These are phyloP conservation scores for Monascus purpureus DNA, from an alignment of 495 filamentous ascomycete species.

Conservation along the genomic window DNA sequence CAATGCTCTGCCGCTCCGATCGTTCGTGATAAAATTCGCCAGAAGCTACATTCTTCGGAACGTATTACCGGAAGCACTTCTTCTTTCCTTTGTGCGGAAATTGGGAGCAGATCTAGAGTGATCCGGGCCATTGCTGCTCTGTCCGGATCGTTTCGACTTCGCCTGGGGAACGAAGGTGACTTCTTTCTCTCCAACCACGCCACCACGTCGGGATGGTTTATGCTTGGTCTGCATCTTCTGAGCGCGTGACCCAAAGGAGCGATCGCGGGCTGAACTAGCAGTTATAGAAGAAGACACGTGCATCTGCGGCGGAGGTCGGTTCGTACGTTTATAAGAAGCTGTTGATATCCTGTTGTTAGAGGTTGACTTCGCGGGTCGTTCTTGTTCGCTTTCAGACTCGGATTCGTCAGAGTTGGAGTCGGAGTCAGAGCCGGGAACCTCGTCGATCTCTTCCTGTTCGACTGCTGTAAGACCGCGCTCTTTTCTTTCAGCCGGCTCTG, in stretches of 20 bases:
- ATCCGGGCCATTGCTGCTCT: conserved; percentile 13
- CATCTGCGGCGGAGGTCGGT: conserved; percentile 44
- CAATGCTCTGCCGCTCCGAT: too few species aligned
- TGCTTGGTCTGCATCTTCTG: conserved; percentile 35
- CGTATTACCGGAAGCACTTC: conserved; percentile 39
- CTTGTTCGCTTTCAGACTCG: conserved; percentile 23
- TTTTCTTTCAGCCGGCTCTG: conserved; percentile 15
- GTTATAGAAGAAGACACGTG: conserved; percentile 37
- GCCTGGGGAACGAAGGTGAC: conserved; percentile 66
- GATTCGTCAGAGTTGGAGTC: conserved; percentile 31
- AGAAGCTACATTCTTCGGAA: conserved; percentile 37
- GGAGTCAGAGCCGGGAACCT: conserved; percentile 28
- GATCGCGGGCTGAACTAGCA: conserved; percentile 30
- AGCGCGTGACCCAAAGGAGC: conserved; percentile 58
- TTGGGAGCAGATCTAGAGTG: conserved; percentile 1
- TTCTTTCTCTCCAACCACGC: conserved; percentile 69
- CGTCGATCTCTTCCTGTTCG: conserved; percentile 47
- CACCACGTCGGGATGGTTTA: conserved; percentile 30
- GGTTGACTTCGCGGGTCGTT: conserved; percentile 16
- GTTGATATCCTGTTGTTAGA: conserved; percentile 49
- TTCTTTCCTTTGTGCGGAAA: conserved; percentile 29
- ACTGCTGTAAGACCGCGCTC: conserved; percentile 51
- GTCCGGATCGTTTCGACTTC: conserved; percentile 32
- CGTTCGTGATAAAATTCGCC: too few species aligned
- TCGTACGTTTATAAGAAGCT: conserved; percentile 25